Evolutionary conservation across 1,284 basidiomycete species (phyloP).

Genomic region (Gomphus bonarii): DNA sequence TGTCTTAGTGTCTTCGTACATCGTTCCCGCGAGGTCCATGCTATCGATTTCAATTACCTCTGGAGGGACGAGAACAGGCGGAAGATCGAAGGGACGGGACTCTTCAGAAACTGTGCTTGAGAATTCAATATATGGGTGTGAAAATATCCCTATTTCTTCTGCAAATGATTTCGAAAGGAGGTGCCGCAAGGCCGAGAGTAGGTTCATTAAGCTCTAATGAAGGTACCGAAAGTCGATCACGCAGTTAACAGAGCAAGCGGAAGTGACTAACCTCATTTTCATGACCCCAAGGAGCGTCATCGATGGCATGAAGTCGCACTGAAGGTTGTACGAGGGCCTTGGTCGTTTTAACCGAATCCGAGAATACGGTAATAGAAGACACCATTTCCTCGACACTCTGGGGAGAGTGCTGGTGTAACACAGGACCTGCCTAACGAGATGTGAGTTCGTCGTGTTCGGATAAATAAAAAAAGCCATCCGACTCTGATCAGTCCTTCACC

Average conservation of each 20-base stretch:
- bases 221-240: conserved; percentile 3
- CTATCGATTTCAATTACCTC: conserved; percentile 70
- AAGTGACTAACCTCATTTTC: conserved; percentile 44
- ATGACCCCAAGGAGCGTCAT: conserved; percentile 32
- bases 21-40: conserved; percentile 44
- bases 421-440: conserved; percentile 41
- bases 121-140: conserved; percentile 54
- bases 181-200: conserved; percentile 43
- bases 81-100: conserved; percentile 54
- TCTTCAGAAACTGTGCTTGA: conserved; percentile 33
- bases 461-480: conserved; percentile 18
- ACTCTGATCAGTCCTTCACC: conserved; percentile 82
- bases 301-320: conserved; percentile 33
- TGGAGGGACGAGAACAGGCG: conserved; percentile 76
- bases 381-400: conserved; percentile 53
- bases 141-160: conserved; percentile 45
- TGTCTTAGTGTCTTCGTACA: conserved; percentile 47
- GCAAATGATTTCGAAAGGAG: conserved; percentile 48
- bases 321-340: conserved; percentile 57
- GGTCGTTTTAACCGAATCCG: conserved; percentile 43
- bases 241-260: not conserved
- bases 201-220: conserved; percentile 51
- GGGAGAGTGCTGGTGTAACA: conserved; percentile 40
- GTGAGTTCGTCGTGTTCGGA: conserved; percentile 9
- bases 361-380: conserved; percentile 51